Evolutionary conservation across 768 basidiomycete genomes (phyloP), one percentile per base, ranked within the genome.

Genomic region (Tylopilus balloui): DNA sequence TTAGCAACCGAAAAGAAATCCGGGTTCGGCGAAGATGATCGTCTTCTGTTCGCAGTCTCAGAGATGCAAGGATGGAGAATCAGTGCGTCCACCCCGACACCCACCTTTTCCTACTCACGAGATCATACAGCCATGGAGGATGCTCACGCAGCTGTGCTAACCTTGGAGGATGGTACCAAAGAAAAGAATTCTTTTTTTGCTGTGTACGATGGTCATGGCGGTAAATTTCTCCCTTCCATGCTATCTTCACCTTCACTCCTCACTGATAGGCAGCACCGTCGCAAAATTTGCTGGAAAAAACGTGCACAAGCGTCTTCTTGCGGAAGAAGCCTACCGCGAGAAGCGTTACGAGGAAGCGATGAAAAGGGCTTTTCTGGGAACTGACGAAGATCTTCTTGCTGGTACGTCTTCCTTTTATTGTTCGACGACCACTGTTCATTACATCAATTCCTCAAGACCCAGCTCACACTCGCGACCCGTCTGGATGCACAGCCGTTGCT

Each of bases 21-120:
- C 5, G 78, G 83, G 57, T 68, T 75, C 19, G 92, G 89, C 36
- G 75, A 73, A 54, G 84, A 91, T 79, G 76, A 73, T 52, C 79
- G 79, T 49, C 84, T 79, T 68, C 60, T 76, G 39, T 97, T 84
- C 69, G 86, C 80, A 7, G 78, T 96, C 36, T 85, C 88, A 39
- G 94, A 97, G 71, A 98, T 98, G 95, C 96, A 99, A 70, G 96
- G 96, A 61, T 99, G 96, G 96, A 78, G 96, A 70, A 86, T 98
- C 71, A 83, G 95, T 99, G 63, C 72, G 95, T 86, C 25, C 52
- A 2, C 31, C 43, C 14, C 1, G 7, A 1, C 10, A n/a, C 27
- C 38, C 10, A 7, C 20, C 13, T 12, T 8, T 13, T 9, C 28
- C 20, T 20, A 2, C 50, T 53, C 48, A 60, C 35, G 2, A 42